Evolutionary conservation across 495 filamentous ascomycete species (phyloP).

Genomic region (Talaromyces ruber): DNA sequence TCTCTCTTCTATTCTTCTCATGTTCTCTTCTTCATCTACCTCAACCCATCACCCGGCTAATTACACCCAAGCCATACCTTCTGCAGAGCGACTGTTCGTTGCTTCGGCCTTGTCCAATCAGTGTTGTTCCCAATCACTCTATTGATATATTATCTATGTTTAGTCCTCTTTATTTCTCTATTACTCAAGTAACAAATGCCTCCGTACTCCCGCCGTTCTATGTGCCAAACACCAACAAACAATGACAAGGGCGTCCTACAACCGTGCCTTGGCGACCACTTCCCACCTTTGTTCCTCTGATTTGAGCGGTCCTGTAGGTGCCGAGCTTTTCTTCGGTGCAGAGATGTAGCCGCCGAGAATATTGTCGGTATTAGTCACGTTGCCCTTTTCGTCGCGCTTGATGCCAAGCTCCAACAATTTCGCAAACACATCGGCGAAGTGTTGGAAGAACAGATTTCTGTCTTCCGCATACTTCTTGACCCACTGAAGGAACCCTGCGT

Average conservation of each 20-base stretch:
- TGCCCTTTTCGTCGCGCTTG: conserved; percentile 39
- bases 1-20: neutral
- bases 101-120: neutral
- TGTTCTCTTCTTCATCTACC: too few species aligned
- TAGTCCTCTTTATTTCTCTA: neutral
- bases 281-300: conserved; percentile 7
- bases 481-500: conserved; percentile 37
- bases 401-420: conserved; percentile 56
- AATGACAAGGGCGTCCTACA: conserved; percentile 11
- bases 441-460: conserved; percentile 53
- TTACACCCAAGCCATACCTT: neutral
- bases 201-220: neutral
- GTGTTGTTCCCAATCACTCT: neutral
- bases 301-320: conserved; percentile 29
- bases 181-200: neutral
- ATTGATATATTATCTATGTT: neutral
- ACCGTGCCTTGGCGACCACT: conserved; percentile 14
- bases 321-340: conserved; percentile 50
- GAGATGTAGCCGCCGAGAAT: conserved; percentile 44
- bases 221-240: neutral
- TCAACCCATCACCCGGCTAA: neutral
- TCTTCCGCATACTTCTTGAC: conserved; percentile 51
- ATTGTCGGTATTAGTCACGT: conserved; percentile 44
- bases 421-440: conserved; percentile 52
- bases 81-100: neutral